Percentiles rank a stretch among this genome's conserved stretches.
Conservation (phyloP, 495 filamentous ascomycete species). For the Penicillium herquei region DNA sequence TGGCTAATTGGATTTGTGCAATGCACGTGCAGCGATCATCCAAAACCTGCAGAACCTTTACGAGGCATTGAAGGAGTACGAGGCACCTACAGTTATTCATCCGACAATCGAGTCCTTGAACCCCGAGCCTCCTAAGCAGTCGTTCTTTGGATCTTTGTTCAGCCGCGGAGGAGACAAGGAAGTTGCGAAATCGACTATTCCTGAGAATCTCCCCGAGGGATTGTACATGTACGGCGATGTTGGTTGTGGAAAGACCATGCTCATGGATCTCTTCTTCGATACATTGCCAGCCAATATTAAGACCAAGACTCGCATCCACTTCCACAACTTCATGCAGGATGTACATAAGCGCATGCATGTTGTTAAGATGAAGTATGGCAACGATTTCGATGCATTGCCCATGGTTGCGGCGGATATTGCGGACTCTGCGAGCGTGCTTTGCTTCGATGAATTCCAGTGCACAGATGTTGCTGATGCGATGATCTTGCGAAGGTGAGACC, state of each 20-base stretch:
- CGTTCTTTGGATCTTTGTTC: slow-evolving; percentile 74
- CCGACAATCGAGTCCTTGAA: slow-evolving; percentile 54
- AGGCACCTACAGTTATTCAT: slow-evolving; percentile 68
- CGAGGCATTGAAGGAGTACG: slow-evolving; percentile 74
- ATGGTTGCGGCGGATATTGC: slow-evolving; percentile 94
- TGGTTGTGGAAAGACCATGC: slow-evolving; percentile 97
- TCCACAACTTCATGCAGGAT: slow-evolving; percentile 99
- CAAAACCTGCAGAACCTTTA: slow-evolving; percentile 85
- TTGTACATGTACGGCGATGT: slow-evolving; percentile 97
- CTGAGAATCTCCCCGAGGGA: slow-evolving; percentile 75
- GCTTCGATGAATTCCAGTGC: slow-evolving; percentile 99
- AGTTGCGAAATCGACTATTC: slow-evolving; percentile 46
- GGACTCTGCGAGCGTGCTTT: slow-evolving; percentile 78
- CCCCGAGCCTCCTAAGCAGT: slow-evolving; percentile 50
- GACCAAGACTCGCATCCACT: slow-evolving; percentile 93
- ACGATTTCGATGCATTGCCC: slow-evolving; percentile 86
- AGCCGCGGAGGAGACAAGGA: slow-evolving; percentile 41
- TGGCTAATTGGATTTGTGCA: background rate
- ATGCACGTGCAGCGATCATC: slow-evolving; percentile 64
- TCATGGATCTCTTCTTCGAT: slow-evolving; percentile 99
- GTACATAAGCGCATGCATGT: slow-evolving; percentile 89
- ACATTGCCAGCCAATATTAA: slow-evolving; percentile 78
- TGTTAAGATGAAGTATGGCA: slow-evolving; percentile 85
- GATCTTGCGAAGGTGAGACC: slow-evolving; percentile 73
- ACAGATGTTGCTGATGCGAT: slow-evolving; percentile 99